A percentile compares a stretch with the other conserved stretches of the same genome.
Evolutionary conservation across 2,329 filamentous ascomycete species (phyloP).

Genomic region (Penicillium glabrum): DNA sequence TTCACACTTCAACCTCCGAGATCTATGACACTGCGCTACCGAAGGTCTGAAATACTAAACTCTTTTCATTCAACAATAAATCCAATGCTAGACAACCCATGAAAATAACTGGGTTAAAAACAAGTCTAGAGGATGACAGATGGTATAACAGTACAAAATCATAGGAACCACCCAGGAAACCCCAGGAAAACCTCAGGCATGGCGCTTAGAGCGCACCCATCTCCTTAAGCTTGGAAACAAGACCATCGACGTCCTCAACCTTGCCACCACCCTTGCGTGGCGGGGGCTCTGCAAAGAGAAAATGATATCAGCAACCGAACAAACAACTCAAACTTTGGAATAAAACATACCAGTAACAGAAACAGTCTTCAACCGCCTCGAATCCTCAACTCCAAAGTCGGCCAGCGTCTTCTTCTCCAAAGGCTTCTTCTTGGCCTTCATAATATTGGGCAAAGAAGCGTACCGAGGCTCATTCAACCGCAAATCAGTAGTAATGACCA

Average conservation of each 20-base stretch:
- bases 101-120: background rate
- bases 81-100: too few species aligned
- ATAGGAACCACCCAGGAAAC: background rate
- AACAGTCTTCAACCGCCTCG: slow-evolving; percentile 78
- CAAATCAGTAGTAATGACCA: slow-evolving; percentile 94
- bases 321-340: slow-evolving; percentile 3
- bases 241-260: slow-evolving; percentile 95
- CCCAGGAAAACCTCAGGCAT: background rate
- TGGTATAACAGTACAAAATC: slow-evolving; percentile 26
- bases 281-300: slow-evolving; percentile 65
- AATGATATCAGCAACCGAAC: background rate
- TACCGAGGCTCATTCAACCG: slow-evolving; percentile 93
- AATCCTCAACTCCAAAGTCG: slow-evolving; percentile 76
- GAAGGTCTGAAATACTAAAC: too few species aligned
- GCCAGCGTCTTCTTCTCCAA: slow-evolving; percentile 84
- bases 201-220: slow-evolving; percentile 73
- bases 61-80: too few species aligned
- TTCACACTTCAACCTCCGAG: too few species aligned
- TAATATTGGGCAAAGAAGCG: slow-evolving; percentile 94
- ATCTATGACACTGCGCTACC: too few species aligned
- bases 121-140: slow-evolving; percentile 8
- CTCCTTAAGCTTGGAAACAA: slow-evolving; percentile 93
- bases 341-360: slow-evolving; percentile 74
- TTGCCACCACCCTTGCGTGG: slow-evolving; percentile 89
- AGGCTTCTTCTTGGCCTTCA: slow-evolving; percentile 99